phyloP scores from a whole-genome alignment of 1,284 basidiomycete genomes.

The Irpex sp. region DNA sequence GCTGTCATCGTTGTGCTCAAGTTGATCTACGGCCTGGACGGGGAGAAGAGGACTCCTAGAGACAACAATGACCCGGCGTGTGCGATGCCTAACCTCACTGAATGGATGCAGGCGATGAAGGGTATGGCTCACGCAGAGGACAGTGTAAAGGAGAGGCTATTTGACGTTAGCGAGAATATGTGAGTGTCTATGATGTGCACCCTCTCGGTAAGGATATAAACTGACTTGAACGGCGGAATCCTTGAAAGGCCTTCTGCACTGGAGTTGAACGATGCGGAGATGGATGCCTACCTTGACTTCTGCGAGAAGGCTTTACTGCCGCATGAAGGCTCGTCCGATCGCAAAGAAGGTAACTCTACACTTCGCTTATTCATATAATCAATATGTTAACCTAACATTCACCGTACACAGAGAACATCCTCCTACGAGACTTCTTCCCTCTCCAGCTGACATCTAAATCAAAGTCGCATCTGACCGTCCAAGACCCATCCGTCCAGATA shows the following conservation, averaged over 20 bases:
- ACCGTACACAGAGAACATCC: constrained; percentile 18
- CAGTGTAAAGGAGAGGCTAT: constrained; percentile 27
- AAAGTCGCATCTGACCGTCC: not conserved
- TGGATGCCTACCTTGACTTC: constrained; percentile 70
- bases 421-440: constrained; percentile 23
- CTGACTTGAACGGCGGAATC: too few species aligned
- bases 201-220: too few species aligned
- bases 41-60: constrained; percentile 46
- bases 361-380: not conserved
- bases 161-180: constrained; percentile 23
- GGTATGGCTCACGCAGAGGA: constrained; percentile 32
- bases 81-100: constrained; percentile 53
- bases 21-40: constrained; percentile 82
- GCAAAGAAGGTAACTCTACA: not conserved
- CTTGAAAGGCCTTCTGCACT: constrained; percentile 44
- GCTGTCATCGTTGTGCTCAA: constrained; percentile 73
- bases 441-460: not conserved
- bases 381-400: too few species aligned
- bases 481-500: too few species aligned
- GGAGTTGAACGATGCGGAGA: constrained; percentile 45
- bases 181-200: not conserved
- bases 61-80: constrained; percentile 55
- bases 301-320: constrained; percentile 55
- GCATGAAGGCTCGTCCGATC: constrained; percentile 16
- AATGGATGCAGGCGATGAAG: constrained; percentile 49